Percentiles rank a stretch among this genome's conserved stretches.
Conservation (phyloP, 768 basidiomycete species). For the Saitozyma podzolica region DNA sequence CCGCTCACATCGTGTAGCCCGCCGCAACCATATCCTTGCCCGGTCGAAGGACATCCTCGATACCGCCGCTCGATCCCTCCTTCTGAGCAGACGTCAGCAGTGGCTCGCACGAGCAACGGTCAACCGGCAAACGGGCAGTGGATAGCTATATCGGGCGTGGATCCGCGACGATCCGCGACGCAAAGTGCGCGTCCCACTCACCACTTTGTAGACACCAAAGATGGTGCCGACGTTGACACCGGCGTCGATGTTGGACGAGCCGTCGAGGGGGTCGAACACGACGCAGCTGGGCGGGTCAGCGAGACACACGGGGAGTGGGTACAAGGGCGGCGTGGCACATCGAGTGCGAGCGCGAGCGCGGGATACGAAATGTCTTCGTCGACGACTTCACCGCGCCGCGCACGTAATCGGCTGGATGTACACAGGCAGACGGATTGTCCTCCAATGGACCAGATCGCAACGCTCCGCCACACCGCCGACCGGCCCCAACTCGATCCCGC, state of each 20-base stretch:
- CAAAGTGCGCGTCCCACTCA: constrained; percentile 55
- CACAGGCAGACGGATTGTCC: too few species aligned
- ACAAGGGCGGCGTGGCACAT: too few species aligned
- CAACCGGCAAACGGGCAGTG: background rate
- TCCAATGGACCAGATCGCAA: too few species aligned
- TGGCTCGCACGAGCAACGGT: background rate
- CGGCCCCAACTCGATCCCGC: background rate
- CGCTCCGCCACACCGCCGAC: background rate
- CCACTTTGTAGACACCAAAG: constrained; percentile 92
- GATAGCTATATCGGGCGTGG: background rate
- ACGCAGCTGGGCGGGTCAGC: constrained; percentile 68
- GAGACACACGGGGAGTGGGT: too few species aligned
- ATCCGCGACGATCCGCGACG: background rate
- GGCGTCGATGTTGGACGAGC: constrained; percentile 95
- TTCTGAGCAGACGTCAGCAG: constrained; percentile 56
- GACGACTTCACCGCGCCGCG: too few species aligned
- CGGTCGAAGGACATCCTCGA: constrained; percentile 87
- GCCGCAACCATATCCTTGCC: constrained; percentile 97
- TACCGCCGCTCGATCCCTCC: constrained; percentile 72
- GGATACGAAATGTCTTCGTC: too few species aligned
- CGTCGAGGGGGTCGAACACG: constrained; percentile 96
- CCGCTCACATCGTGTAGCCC: constrained; percentile 86
- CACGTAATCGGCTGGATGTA: too few species aligned
- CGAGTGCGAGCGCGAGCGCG: too few species aligned
- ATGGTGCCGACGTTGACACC: constrained; percentile 89